Percentiles rank a stretch among this genome's conserved stretches.
These are phyloP conservation scores for Moesziomyces antarcticus DNA, from an alignment of 1,284 basidiomycete species.

Conservation along the genomic window DNA sequence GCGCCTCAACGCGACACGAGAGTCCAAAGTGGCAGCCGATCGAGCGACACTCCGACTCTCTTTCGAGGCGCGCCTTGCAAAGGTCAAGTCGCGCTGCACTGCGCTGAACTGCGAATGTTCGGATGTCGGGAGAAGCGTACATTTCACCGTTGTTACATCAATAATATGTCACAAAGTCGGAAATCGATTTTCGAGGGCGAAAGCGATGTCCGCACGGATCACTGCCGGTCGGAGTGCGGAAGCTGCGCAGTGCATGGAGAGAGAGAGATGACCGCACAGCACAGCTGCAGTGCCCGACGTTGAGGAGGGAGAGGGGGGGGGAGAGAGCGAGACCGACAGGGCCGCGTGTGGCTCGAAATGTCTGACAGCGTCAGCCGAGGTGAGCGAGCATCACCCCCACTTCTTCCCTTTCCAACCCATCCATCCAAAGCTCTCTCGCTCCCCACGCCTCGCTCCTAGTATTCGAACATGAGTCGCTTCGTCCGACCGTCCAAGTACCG, in stretches of 20 bases:
- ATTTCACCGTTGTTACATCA: no score
- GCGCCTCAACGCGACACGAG: slow-evolving; percentile 38
- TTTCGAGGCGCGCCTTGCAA: no score
- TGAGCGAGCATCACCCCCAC: slow-evolving; percentile 1
- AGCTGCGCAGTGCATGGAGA: neutral
- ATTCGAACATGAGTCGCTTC: slow-evolving; percentile 70
- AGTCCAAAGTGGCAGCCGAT: neutral
- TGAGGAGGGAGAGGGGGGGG: no score
- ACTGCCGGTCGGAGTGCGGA: slow-evolving; percentile 8
- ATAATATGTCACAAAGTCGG: no score
- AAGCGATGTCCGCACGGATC: slow-evolving; percentile 37
- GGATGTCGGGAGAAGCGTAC: no score
- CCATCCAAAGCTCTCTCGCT: slow-evolving; percentile 1
- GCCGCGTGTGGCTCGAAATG: no score
- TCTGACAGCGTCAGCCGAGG: slow-evolving; percentile 11
- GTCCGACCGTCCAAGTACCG: slow-evolving; percentile 75
- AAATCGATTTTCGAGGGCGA: no score
- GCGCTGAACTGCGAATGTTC: neutral
- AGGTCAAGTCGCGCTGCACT: neutral
- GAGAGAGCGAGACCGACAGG: no score
- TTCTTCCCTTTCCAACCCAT: neutral
- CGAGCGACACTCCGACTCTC: no score
- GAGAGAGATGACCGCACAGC: neutral
- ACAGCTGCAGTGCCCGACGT: no score
- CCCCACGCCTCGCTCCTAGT: neutral